Evolutionary conservation across 2,329 filamentous ascomycete genomes (phyloP).

Genomic region (Colletotrichum horii): DNA sequence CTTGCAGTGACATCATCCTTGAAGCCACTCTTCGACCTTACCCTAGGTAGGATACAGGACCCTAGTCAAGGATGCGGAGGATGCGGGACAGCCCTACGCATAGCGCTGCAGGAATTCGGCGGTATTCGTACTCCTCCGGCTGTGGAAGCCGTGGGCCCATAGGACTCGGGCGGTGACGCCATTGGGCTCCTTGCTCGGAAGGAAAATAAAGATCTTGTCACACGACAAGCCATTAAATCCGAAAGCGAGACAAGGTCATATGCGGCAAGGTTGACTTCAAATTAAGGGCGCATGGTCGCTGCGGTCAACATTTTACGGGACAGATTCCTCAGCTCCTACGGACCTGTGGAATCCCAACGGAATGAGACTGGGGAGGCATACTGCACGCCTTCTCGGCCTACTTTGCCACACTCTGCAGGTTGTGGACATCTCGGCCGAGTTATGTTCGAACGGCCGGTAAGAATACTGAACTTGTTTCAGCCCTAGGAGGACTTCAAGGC

Average conservation of each 20-base stretch:
- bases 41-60: background rate
- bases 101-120: background rate
- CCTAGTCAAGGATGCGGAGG: background rate
- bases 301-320: background rate
- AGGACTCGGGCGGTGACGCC: background rate
- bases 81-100: background rate
- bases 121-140: background rate
- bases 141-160: background rate
- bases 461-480: background rate
- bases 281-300: background rate
- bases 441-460: background rate
- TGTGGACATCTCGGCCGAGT: background rate
- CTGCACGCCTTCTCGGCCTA: background rate
- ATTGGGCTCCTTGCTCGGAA: background rate
- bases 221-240: background rate
- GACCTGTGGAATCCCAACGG: background rate
- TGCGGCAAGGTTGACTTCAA: background rate
- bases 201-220: background rate
- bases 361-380: background rate
- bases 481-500: background rate
- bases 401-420: background rate
- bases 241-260: background rate
- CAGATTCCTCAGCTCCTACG: background rate
- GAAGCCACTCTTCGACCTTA: background rate
- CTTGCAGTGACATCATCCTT: background rate